phyloP scores from a whole-genome alignment of 768 basidiomycete genomes.

The Nidula microcarpa region DNA sequence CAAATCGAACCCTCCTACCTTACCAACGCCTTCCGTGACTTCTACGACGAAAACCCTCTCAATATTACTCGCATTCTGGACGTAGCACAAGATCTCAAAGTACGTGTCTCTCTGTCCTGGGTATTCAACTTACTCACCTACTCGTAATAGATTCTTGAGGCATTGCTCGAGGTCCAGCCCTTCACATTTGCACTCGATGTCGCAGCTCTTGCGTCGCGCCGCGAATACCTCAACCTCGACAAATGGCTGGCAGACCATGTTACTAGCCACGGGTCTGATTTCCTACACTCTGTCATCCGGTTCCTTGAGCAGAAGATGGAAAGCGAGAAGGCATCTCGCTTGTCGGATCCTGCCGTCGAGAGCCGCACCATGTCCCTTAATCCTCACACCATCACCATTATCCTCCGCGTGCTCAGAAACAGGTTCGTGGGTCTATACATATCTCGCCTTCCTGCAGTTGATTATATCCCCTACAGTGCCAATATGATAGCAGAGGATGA shows the following conservation, averaged over 20 bases:
- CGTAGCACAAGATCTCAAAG: conserved; percentile 93
- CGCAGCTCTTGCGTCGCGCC: conserved; percentile 86
- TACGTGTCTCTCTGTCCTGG: conserved; percentile 22
- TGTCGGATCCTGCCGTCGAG: conserved; percentile 77
- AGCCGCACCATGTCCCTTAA: conserved; percentile 83
- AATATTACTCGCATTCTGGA: conserved; percentile 95
- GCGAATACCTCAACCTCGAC: conserved; percentile 93
- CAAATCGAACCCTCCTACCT: conserved; percentile 86
- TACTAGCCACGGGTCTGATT: conserved; percentile 75
- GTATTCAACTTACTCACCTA: too few species aligned
- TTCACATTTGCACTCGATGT: conserved; percentile 92
- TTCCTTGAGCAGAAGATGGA: conserved; percentile 94
- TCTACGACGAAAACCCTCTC: conserved; percentile 87
- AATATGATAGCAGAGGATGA: conserved; percentile 74
- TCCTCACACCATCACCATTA: conserved; percentile 86
- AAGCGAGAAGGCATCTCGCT: conserved; percentile 72
- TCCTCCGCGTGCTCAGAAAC: conserved; percentile 84
- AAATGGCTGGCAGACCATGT: conserved; percentile 95
- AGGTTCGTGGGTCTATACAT: conserved; percentile 47
- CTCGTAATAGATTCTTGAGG: conserved; percentile 71
- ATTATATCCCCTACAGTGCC: conserved; percentile 41
- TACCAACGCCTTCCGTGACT: conserved; percentile 84
- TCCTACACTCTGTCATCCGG: conserved; percentile 80
- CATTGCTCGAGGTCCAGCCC: conserved; percentile 86
- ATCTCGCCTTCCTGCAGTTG: not conserved